Evolutionary conservation across 2,329 filamentous ascomycete species (phyloP).

Genomic region (Hymenoscyphus linearis): DNA sequence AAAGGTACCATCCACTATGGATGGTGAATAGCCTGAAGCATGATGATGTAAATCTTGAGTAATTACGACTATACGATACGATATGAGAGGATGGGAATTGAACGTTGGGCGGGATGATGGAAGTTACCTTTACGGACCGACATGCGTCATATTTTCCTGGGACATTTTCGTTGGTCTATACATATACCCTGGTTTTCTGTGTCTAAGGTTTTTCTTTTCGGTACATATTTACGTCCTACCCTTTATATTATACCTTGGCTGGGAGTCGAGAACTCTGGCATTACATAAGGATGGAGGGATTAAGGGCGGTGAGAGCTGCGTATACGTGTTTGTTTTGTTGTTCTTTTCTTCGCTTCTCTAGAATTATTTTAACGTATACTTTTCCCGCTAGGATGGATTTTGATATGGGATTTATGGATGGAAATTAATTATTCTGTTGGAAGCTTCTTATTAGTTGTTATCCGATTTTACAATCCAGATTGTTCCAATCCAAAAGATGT

Average conservation of each 20-base stretch:
- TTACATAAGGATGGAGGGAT: background rate
- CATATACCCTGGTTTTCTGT: background rate
- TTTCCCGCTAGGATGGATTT: background rate
- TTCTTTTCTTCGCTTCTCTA: background rate
- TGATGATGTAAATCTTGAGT: background rate
- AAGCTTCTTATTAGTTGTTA: too few relatives aligned
- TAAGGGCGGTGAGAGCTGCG: background rate
- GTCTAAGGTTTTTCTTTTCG: background rate
- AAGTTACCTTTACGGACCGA: background rate
- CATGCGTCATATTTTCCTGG: background rate
- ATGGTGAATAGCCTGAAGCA: constrained; percentile 11
- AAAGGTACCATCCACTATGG: constrained; percentile 10
- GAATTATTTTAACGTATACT: background rate
- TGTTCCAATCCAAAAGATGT: too few relatives aligned
- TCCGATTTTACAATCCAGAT: too few relatives aligned
- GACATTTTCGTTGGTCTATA: background rate
- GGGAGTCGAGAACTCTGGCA: background rate
- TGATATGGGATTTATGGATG: too few relatives aligned
- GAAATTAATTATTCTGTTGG: too few relatives aligned
- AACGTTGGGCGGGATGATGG: background rate
- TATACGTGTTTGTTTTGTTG: background rate
- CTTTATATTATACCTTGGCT: background rate
- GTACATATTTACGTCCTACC: background rate
- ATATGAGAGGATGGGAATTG: background rate
- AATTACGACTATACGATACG: background rate